Evolutionary conservation across 2,329 filamentous ascomycete genomes (phyloP), one percentile per base, ranked within the genome.

Genomic region (Alternaria brassicae): DNA sequence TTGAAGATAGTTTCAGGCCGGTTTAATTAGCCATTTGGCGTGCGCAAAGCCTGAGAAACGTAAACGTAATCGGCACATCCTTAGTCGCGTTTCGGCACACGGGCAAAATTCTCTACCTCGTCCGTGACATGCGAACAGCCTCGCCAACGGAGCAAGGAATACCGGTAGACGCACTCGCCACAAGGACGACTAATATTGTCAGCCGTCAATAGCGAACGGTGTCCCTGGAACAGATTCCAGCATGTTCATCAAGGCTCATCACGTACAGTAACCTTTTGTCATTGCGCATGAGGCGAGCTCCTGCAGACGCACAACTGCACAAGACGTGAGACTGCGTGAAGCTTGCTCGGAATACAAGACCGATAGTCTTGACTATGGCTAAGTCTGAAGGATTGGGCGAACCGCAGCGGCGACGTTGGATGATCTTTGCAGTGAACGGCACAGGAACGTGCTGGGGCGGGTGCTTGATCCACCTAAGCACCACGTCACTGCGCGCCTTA

Each of bases 401-500:
- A 65, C 56, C 48, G 63, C 40, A 51, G 37, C 37, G 40, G 45
- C 39, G 47, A 45, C 19, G 42, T 39, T 40, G 41, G 60, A 63
- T 55, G 59, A 63, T 67, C 60, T 44, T 65, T 59, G 53, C 56
- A 49, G 47, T 61, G 39, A 59, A 55, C 25, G 36, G 41, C 32
- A 45, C 23, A 52, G 42, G 44, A 48, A 44, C 34, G 37, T 48
- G 50, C 45, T 55, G 50, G 50, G 49, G 21, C 27, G 48, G 34
- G 28, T 51, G 41, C 41, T 53, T 51, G 25, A 48, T 39, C 40
- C 54, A 36, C 45, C 51, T 30, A 57, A 54, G 36, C 58, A 55
- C 44, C 58, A 63, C 62, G 64, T 67, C 66, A 67, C 48, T 3
- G 54, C 51, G 45, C 58, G 54, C 50, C 61, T 63, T 56, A 48